A percentile compares a stretch with the other conserved stretches of the same genome.
Conservation (phyloP, 2,329 filamentous ascomycete species). For the Fusarium clavum region DNA sequence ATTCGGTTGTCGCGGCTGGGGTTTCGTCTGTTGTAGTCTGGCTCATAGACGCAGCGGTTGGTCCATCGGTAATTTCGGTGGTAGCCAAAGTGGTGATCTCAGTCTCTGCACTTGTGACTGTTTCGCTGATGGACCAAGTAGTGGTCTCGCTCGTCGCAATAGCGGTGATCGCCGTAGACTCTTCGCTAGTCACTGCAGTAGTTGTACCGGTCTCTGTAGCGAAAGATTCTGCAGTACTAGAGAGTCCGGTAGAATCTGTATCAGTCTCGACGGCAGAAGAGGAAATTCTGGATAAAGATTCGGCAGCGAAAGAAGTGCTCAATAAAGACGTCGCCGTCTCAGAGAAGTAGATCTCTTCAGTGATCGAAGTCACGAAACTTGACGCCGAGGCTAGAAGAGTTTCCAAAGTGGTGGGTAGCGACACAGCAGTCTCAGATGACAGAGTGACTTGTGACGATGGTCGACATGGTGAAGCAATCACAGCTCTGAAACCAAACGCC, state of each 20-base stretch:
- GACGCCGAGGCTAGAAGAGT: neutral
- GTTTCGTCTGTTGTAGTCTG: neutral
- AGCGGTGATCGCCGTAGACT: neutral
- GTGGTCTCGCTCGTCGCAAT: fast-evolving
- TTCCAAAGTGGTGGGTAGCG: no score
- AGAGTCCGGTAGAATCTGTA: no score
- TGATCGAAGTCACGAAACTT: fast-evolving
- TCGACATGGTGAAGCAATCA: neutral
- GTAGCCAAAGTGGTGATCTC: fast-evolving
- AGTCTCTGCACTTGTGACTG: neutral
- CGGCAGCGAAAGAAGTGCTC: no score
- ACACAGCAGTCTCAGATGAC: neutral
- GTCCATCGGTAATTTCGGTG: neutral
- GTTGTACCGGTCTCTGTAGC: neutral
- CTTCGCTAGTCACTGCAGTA: neutral
- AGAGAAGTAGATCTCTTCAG: fast-evolving
- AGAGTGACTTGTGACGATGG: neutral
- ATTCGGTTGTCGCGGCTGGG: neutral
- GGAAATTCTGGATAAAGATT: no score
- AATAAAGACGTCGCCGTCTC: neutral
- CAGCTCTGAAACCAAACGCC: neutral
- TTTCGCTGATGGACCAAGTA: neutral
- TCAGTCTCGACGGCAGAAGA: no score
- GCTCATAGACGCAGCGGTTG: neutral
- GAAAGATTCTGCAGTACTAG: fast-evolving